Evolutionary conservation across 345 rosid genomes (phyloP).

Genomic region (Diplotaxis tenuifolia): DNA sequence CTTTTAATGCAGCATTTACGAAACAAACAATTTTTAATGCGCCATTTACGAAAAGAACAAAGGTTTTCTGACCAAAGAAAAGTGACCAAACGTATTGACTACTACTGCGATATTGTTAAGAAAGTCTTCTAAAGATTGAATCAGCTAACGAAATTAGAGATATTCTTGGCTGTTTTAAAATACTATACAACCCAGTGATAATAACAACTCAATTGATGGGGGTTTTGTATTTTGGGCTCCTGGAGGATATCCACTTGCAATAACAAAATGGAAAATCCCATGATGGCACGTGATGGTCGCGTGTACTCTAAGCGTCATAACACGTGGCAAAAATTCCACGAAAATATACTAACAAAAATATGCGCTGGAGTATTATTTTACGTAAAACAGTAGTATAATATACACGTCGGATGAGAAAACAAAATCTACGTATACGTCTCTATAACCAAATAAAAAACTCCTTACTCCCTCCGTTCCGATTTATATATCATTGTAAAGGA

Average conservation of each 20-base stretch:
- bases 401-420: not conserved
- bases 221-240: not conserved
- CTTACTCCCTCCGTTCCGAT: too few species aligned
- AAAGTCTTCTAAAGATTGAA: too few species aligned
- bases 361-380: too few species aligned
- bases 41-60: too few species aligned
- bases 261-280: not conserved
- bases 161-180: too few species aligned
- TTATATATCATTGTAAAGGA: too few species aligned
- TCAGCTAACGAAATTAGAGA: too few species aligned
- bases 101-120: too few species aligned
- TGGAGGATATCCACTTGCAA: not conserved
- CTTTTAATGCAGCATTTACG: not conserved
- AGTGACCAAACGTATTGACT: too few species aligned
- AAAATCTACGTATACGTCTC: not conserved
- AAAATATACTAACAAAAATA: not conserved
- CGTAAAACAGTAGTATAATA: too few species aligned
- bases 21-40: too few species aligned
- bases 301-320: not conserved
- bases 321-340: not conserved
- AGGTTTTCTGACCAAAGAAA: too few species aligned
- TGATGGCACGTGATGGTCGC: constrained; percentile 15
- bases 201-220: not conserved
- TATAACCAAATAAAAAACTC: not conserved
- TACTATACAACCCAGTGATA: not conserved